Evolutionary conservation across 768 basidiomycete genomes (phyloP), one percentile per base, ranked within the genome.

Genomic region (Tylopilus sp.): DNA sequence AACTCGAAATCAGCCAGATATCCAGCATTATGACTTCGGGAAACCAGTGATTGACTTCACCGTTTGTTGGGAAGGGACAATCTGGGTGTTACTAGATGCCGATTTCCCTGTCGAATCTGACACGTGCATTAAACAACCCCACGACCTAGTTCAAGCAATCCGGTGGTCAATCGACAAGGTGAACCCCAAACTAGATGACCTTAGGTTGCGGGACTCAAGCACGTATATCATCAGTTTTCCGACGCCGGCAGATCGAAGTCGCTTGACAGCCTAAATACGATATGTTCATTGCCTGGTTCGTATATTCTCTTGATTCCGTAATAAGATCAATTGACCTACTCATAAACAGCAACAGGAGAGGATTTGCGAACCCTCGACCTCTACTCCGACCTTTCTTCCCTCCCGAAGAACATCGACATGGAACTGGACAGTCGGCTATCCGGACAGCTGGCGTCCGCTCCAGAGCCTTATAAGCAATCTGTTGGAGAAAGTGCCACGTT

Each of bases 11-110:
- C 57, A 36, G 38, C 57, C 53, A 43, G 59, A 39, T 49, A 54
- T 82, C 35, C 65, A 66, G 15, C 59, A 70, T 21, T 65, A 81
- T 23, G 78, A 85, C 60, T 75, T 89, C 44, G 71, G 70, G 8
- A 70, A 68, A 40, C 88, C 88, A 13, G 71, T 91, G 5, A 63
- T 86, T 35, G 79, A 85, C 56, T 86, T 88, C 56, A 69, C 68
- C 0, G 53, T 79, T 15, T 58, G 62, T 23, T 61, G 60, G 15
- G 69, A 74, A 25, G 71, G 69, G 4, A 51, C 49, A 10, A 57
- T 85, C 22, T 77, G 77, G 71, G 75, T 79, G 6, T 67, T 72
- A 11, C 56, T 84, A n/a, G 83, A 86, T 60, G 66, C 68, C 5
- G 65, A 71, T 49, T 77, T 79, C 72, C 35, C 38, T 3, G 51